Conservation (phyloP, 2,329 filamentous ascomycete genomes). For the Trichoderma oligosporum region DNA sequence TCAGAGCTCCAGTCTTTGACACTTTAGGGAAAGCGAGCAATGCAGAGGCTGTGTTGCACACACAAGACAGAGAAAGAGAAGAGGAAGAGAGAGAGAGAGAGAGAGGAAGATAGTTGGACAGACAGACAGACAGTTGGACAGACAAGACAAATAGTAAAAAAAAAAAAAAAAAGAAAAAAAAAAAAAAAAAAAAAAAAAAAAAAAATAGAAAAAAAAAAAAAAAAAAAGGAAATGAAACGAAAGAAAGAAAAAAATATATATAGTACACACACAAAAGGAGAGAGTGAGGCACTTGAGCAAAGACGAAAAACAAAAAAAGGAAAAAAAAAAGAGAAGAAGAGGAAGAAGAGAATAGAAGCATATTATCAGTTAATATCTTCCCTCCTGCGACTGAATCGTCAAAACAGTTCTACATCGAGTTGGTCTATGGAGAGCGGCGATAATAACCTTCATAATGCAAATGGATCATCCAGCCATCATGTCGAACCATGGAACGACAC, state of each 20-base stretch:
- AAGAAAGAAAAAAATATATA: background rate
- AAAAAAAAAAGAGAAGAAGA: background rate
- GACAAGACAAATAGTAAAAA: background rate
- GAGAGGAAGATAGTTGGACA: too few relatives aligned
- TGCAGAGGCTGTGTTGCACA: background rate
- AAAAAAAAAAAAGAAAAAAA: background rate
- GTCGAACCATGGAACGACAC: background rate
- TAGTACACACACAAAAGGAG: constrained; percentile 4
- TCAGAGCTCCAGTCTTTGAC: constrained; percentile 1
- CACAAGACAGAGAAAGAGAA: background rate
- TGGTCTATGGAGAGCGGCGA: constrained; percentile 1
- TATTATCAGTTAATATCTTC: constrained; percentile 1
- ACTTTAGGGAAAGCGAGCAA: background rate
- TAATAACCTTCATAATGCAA: constrained; percentile 7
- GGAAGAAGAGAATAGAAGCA: constrained; percentile 1
- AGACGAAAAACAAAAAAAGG: background rate
- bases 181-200: background rate
- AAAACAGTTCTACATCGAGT: background rate
- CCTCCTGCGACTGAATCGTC: constrained; percentile 10
- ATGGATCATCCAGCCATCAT: constrained; percentile 8
- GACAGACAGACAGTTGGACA: too few relatives aligned
- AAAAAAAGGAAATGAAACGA: background rate
- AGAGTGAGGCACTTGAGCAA: constrained; percentile 9
- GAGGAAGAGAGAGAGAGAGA: too few relatives aligned
- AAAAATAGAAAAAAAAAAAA: background rate